These are phyloP conservation scores for Nakazawaea populi DNA, from an alignment of 805 yeast genomes.

Conservation along the genomic window DNA sequence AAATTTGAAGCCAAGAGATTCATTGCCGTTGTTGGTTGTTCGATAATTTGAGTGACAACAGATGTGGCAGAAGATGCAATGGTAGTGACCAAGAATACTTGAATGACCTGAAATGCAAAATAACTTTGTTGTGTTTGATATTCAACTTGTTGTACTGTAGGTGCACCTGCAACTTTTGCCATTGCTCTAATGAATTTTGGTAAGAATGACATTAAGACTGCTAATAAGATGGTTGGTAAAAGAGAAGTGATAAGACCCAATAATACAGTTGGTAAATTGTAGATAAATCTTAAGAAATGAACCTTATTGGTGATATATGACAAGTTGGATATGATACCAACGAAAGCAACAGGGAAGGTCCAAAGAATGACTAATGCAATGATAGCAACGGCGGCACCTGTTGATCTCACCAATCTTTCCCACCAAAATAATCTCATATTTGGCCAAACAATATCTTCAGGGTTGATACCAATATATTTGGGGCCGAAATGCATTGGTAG, in stretches of 20 bases:
- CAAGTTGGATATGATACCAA: conserved; percentile 67
- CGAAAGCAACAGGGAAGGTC: conserved; percentile 77
- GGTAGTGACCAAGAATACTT: conserved; percentile 66
- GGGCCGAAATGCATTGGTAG: conserved; percentile 60
- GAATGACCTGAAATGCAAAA: conserved; percentile 66
- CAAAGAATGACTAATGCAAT: conserved; percentile 55
- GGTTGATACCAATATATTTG: conserved; percentile 55
- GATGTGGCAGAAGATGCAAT: conserved; percentile 68
- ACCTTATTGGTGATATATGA: conserved; percentile 54
- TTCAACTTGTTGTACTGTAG: conserved; percentile 54
- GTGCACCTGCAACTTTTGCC: conserved; percentile 56
- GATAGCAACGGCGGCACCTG: conserved; percentile 48
- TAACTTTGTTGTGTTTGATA: conserved; percentile 60
- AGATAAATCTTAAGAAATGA: conserved; percentile 49
- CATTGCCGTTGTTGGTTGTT: conserved; percentile 55
- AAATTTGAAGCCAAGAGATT: conserved; percentile 54
- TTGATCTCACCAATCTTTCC: conserved; percentile 56
- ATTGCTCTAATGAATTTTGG: conserved; percentile 60
- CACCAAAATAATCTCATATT: conserved; percentile 78
- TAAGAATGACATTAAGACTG: conserved; percentile 58
- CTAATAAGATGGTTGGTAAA: conserved; percentile 60
- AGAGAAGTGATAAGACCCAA: conserved; percentile 64
- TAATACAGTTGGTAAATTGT: conserved; percentile 45
- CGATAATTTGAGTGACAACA: conserved; percentile 54
- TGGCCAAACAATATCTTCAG: conserved; percentile 60